phyloP scores from a whole-genome alignment of 345 rosid species.

The Citrus mangshanensis region DNA sequence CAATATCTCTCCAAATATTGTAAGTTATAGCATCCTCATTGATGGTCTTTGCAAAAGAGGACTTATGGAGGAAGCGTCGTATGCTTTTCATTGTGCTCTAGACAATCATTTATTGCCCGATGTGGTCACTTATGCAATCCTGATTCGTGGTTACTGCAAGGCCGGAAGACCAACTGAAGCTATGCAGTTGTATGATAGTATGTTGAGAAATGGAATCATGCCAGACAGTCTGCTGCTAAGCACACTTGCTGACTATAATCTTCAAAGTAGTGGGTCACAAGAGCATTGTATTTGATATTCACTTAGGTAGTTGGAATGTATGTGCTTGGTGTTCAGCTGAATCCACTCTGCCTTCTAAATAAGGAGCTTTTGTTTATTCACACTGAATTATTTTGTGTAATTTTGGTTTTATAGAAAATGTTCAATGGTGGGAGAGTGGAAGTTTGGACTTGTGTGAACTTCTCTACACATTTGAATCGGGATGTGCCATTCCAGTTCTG shows the following conservation, averaged over 20 bases:
- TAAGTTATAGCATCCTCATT: slow-evolving; percentile 48
- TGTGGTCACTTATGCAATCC: slow-evolving; percentile 42
- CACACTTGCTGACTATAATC: slow-evolving; percentile 34
- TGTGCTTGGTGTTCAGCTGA: not conserved
- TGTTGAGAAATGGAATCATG: slow-evolving; percentile 36
- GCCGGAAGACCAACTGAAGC: slow-evolving; percentile 46
- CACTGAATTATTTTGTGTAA: not conserved
- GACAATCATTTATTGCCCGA: slow-evolving; percentile 38
- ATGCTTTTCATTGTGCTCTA: slow-evolving; percentile 34
- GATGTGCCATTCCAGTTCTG: slow-evolving; percentile 40
- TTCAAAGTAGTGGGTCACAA: slow-evolving; percentile 5
- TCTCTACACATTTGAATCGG: slow-evolving; percentile 21
- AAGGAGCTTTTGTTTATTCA: not conserved
- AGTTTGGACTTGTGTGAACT: slow-evolving; percentile 70
- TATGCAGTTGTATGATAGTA: slow-evolving; percentile 30
- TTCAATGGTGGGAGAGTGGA: slow-evolving; percentile 49
- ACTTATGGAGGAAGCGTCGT: slow-evolving; percentile 36
- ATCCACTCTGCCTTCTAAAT: not conserved
- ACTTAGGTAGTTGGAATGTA: not conserved
- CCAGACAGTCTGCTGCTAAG: slow-evolving; percentile 37
- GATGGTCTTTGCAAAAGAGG: slow-evolving; percentile 50
- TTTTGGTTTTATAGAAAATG: slow-evolving; percentile 55
- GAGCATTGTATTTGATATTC: not conserved
- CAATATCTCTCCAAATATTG: slow-evolving; percentile 39
- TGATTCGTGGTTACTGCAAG: slow-evolving; percentile 51